Base-by-base conservation (phyloP, 495 filamentous ascomycete species). In the Penicillium simplicissimum region DNA sequence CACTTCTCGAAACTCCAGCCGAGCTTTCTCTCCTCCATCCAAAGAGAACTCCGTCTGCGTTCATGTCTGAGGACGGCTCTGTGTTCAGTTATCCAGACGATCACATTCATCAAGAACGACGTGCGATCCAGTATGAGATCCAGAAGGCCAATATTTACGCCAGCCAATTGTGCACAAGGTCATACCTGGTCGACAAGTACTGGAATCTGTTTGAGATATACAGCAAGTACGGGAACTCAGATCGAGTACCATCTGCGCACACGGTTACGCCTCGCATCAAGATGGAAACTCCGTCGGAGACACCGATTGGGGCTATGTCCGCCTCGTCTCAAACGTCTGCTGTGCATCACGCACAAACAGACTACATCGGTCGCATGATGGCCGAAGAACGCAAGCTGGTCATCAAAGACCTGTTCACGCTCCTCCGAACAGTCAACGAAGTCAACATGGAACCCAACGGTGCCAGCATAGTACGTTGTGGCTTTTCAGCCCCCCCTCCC, bases 381-480 rank as follows among this genome's bases (percentile, higher is more conserved):
- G 72, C 79, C 0, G 72, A 79, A 51, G 91, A 96, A 75, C 83
- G 89, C 3, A 89, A 91, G 61, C 74, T 84, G 0, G 88, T 95
- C 13, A 85, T 93, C n/a, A 86, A 89, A 49, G 85, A 89, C 68
- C 81, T 96, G 0, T 79, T 93, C 4, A 74, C 83, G 0, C 84
- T 93, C 8, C 72, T 96, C 10, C 78, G 78, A 14, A 88, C 84
- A 34, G 88, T 96, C 66, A 87, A 85, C 55, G 87, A 91, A 75
- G 82, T 90, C 49, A 90, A 90, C 70, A 88, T 93, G 80, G 91
- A 95, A 71, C 89, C 92, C 2, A 93, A 92, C 67, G 89, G 85
- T 17, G 83, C 82, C 45, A 90, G 87, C 52, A 86, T 94, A 52
- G 81, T 87, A 80, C 51, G 82, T n/a, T n/a, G n/a, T n/a, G 10